phyloP scores from a whole-genome alignment of 768 basidiomycete species.

The Tricholomella constricta region DNA sequence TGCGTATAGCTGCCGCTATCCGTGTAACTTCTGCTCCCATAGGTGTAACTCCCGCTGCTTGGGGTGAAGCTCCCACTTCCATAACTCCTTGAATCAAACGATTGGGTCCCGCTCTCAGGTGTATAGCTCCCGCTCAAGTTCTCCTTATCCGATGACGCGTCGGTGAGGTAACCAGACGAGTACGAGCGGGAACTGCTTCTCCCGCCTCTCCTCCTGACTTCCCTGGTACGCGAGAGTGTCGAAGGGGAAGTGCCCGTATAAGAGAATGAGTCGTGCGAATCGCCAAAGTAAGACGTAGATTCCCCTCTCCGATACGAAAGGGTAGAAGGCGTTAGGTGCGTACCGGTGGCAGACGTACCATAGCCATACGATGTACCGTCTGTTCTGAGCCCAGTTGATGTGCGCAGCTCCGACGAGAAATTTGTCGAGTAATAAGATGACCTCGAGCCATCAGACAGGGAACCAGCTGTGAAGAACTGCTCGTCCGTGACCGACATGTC shows the following conservation, averaged over 20 bases:
- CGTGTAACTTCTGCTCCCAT: constrained; percentile 5
- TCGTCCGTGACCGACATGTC: constrained; percentile 38
- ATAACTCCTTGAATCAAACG: constrained; percentile 24
- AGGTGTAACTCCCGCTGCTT: constrained; percentile 16
- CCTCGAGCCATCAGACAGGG: constrained; percentile 27
- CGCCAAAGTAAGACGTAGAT: constrained; percentile 57
- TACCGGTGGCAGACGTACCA: constrained; percentile 39
- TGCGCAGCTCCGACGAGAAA: constrained; percentile 27
- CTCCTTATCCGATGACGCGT: constrained; percentile 59
- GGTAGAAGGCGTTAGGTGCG: constrained; percentile 50
- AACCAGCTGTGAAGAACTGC: constrained; percentile 42
- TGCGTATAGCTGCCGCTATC: constrained; percentile 17
- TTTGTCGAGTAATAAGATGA: constrained; percentile 42
- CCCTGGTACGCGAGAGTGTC: constrained; percentile 57
- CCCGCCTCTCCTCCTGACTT: constrained; percentile 54
- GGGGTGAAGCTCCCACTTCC: constrained; percentile 30
- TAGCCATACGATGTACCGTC: constrained; percentile 29
- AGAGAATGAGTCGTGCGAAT: constrained; percentile 47
- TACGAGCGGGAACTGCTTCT: constrained; percentile 42
- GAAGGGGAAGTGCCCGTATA: constrained; percentile 52
- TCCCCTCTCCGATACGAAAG: constrained; percentile 53
- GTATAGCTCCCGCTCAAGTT: constrained; percentile 36
- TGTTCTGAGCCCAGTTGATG: constrained; percentile 30
- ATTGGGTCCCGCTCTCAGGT: constrained; percentile 29
- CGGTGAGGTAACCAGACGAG: constrained; percentile 39